Conservation (phyloP, 2,329 filamentous ascomycete genomes). For the Orbilia ellipsospora region DNA sequence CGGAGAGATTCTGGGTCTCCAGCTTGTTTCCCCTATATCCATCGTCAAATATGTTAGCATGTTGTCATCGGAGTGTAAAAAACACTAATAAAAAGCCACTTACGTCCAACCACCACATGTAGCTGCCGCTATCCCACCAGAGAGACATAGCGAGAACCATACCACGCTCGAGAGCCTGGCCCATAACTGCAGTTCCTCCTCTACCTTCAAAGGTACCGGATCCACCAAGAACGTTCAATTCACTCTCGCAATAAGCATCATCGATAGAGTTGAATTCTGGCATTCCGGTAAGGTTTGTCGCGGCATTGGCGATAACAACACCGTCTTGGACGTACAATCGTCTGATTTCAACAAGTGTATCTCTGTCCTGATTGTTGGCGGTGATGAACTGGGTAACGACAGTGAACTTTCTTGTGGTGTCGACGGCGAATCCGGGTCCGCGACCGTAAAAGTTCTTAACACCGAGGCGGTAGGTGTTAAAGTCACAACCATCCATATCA, state of each 20-base stretch:
- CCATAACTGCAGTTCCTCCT: slow-evolving; percentile 42
- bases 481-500: slow-evolving; percentile 65
- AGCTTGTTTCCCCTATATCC: slow-evolving; percentile 60
- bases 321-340: slow-evolving; percentile 67
- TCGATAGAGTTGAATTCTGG: slow-evolving; percentile 62
- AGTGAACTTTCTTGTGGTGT: slow-evolving; percentile 64
- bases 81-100: neutral
- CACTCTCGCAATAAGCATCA: slow-evolving; percentile 61
- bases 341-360: slow-evolving; percentile 65
- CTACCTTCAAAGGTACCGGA: slow-evolving; percentile 29
- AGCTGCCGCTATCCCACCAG: slow-evolving; percentile 68
- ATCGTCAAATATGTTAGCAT: slow-evolving; percentile 6
- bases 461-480: slow-evolving; percentile 64
- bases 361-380: slow-evolving; percentile 61
- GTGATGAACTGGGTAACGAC: slow-evolving; percentile 68
- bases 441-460: slow-evolving; percentile 58
- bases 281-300: slow-evolving; percentile 60
- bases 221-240: slow-evolving; percentile 26
- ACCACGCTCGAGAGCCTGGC: slow-evolving; percentile 62
- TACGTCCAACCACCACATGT: slow-evolving; percentile 70
- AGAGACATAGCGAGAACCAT: slow-evolving; percentile 68
- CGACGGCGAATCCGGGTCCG: slow-evolving; percentile 60
- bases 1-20: slow-evolving; percentile 59
- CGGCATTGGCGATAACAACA: slow-evolving; percentile 65
- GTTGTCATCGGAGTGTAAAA: neutral